Base-by-base conservation (phyloP, 768 basidiomycete genomes). In the Kondoa subrosea region DNA sequence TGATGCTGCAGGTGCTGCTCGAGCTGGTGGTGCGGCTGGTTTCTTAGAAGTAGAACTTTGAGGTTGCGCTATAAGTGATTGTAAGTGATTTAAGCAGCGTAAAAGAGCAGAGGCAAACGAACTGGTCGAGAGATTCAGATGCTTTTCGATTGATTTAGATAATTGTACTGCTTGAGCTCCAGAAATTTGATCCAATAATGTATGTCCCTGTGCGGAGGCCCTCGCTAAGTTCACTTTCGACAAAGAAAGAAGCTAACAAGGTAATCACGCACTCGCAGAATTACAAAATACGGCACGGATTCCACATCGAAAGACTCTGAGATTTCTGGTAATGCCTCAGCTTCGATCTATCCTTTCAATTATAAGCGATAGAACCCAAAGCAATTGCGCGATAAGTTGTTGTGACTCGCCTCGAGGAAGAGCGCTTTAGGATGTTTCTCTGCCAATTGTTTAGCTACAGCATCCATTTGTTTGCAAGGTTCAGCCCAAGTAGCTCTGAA, bases 401-500 rank as follows among this genome's bases (percentile, higher is more conserved):
- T 8, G 12, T 14, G 8, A 72, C 77, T 71, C 66, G 87, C 90
- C 76, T 87, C 82, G 16, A 97, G 80, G 68, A 89, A 87, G 27
- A 96, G 80, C 1, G 87, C 77, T 1, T 79, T 72, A 0, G 84
- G 80, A 74, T 89, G 82, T 75, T 87, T 87, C 70, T 81, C 83
- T 1, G 91, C 83, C 58, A 93, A 81, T 73, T 88, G 87, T 8
- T 74, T 69, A 21, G 87, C 83, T 3, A 91, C 83, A 57, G 84
- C 80, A 78, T 91, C 91, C 69, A 70, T 70, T 8, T n/a, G 12
- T 31, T 70, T 81, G 80, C 92, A 97, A 56, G 91, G 91, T 70
- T 84, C 87, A 0, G 91, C 95, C 89, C 90, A 80, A 87, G 77
- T 84, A 57, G 92, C 89, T 87, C 91, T 92, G 77, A 96, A 99